Conservation (phyloP, 768 basidiomycete genomes). For the Myochromella boudieri region DNA sequence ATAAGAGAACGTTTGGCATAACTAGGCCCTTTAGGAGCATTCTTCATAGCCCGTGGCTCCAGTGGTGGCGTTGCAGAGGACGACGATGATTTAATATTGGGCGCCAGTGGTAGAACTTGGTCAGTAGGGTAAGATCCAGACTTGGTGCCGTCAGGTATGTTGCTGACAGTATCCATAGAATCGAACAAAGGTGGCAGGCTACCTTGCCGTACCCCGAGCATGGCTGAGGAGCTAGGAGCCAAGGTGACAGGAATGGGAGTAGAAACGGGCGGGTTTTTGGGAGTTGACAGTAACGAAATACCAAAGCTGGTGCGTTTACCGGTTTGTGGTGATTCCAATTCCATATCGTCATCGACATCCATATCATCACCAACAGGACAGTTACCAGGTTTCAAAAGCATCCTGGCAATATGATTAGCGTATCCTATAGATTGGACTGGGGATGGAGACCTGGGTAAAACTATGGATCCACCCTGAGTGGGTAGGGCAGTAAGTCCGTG, state of each 20-base stretch:
- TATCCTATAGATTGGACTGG: neutral
- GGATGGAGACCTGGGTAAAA: constrained; percentile 10
- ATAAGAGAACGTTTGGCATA: constrained; percentile 36
- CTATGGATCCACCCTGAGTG: constrained; percentile 4
- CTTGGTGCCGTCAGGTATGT: too few species aligned
- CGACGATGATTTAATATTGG: neutral
- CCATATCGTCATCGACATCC: constrained; percentile 30
- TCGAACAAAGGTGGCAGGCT: too few species aligned
- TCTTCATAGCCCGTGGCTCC: constrained; percentile 39
- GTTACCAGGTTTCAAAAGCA: neutral
- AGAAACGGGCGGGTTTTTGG: neutral
- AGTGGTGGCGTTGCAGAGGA: constrained; percentile 26
- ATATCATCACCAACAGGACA: constrained; percentile 14
- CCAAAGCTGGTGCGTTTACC: constrained; percentile 4
- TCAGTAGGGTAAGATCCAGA: too few species aligned
- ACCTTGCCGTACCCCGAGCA: too few species aligned
- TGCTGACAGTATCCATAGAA: too few species aligned
- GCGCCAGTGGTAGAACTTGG: neutral
- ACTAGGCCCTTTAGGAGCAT: constrained; percentile 35
- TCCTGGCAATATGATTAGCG: neutral
- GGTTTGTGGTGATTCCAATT: constrained; percentile 26
- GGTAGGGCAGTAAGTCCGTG: constrained; percentile 15
- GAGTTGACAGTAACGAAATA: neutral
- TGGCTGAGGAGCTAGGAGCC: neutral
- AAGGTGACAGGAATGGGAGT: neutral